Base-by-base conservation (phyloP, 495 filamentous ascomycete genomes). In the Neurospora sp. region DNA sequence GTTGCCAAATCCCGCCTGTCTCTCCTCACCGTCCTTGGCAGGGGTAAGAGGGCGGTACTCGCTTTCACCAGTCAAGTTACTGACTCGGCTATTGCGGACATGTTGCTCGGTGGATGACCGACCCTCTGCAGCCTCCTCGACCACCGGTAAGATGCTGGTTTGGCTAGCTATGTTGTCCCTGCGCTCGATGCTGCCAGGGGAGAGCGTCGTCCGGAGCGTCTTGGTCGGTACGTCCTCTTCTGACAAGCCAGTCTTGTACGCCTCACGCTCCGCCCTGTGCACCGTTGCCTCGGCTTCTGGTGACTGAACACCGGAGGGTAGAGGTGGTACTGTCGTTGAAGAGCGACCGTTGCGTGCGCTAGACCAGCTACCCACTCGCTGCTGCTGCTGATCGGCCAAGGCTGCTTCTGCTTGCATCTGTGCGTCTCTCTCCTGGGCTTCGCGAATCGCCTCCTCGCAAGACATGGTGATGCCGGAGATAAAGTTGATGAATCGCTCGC, bases 401-500 rank as follows among this genome's bases (percentile, higher is more conserved):
- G 81, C 76, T 38, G 79, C 81, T 10, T 83, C 83, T 17, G 85
- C 84, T 8, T 77, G 79, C 21, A 79, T 80, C 38, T 81, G 81
- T 21, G 81, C 81, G 38, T 86, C 85, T 71, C 81, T 80, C 39
- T 87, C 83, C 71, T 87, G 85, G 54, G 85, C 86, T 73, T 90
- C 89, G 48, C 90, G 87, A 42, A 89, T 87, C 4, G 91, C 93
- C 78, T 94, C 92, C 80, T 97, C 96, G 70, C 87, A 87, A 1
- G 93, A 93, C 89, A 92, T 97, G 62, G 95, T 97, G 77, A 96
- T 91, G 59, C 91, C 90, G 19, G 89, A 89, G 77, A 99, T 97
- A 81, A 99, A 99, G 72, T 91, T 90, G 76, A 97, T 87, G 80
- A 99, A 99, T 3, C 96, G 91, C 59, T 98, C 93, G 17, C 96